Base-by-base conservation (phyloP, 257 asterid genomes). In the Capsicum rhomboideum region DNA sequence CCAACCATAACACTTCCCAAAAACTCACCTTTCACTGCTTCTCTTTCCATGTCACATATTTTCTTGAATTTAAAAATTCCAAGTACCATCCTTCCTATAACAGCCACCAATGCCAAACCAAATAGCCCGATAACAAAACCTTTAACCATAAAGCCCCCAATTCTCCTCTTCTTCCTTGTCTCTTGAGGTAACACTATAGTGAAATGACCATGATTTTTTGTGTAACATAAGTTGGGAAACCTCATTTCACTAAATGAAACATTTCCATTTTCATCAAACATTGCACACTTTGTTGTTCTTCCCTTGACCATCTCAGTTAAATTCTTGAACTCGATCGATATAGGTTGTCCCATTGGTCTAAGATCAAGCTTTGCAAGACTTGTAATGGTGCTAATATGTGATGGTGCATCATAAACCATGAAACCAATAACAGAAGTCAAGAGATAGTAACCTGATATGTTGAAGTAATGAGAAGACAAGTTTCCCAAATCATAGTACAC, bases 401-500 rank as follows among this genome's bases (percentile, higher is more conserved):
- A 80, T 16, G 84, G 44, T 18, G 82, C 58, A 71, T 93, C 94
- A 34, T 90, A 93, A 37, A 88, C 92, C 8, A 86, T 82, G 84
- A 94, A 92, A 53, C 98, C 97, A 4, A 93, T 80, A 4, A 93
- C 97, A 2, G 95, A 92, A 84, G 85, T 88, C 20, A 88, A n/a
- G 20, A 91, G 28, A 1, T 88, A 20, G 91, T 93, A 93, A 31
- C 97, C 98, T 29, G 97, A 59, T 58, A 90, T 14, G 68, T 56
- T 87, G 88, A 89, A 92, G 91, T 91, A 95, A 49, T 69, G 83
- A 40, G 96, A 78, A 49, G 97, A 93, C 92, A 90, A 88, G 86
- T 94, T 95, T 34, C 93, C 93, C 0, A 93, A 90, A 78, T 93
- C 88, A 69, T 91, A 95, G 83, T 93, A 93, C 29, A 95, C 92